Evolutionary conservation across 176 grass and related monocot species (phyloP).

Genomic region (Triticum turgidum): DNA sequence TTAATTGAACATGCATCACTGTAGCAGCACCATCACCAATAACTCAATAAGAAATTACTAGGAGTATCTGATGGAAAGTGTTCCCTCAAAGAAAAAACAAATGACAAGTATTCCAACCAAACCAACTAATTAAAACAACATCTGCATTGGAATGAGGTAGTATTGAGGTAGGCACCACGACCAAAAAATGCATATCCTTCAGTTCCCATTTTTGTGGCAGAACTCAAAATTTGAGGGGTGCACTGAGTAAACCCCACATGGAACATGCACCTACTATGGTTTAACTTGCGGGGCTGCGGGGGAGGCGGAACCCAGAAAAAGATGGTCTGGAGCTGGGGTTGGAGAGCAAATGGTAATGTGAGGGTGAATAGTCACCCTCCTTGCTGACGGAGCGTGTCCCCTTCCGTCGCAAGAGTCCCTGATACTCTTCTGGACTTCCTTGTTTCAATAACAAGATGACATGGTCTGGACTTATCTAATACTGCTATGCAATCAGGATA

Average conservation of each 20-base stretch:
- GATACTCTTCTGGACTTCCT: not conserved
- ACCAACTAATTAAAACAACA: not conserved
- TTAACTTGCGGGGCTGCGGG: not conserved
- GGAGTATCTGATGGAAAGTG: not conserved
- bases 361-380: not conserved
- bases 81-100: not conserved
- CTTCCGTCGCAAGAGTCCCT: not conserved
- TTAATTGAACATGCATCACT: slow-evolving; percentile 11
- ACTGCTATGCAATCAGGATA: not conserved
- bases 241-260: not conserved
- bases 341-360: not conserved
- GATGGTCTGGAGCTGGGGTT: not conserved
- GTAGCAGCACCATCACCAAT: not conserved
- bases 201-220: not conserved
- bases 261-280: not conserved
- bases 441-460: not conserved
- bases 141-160: not conserved
- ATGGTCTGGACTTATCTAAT: not conserved
- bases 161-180: slow-evolving; percentile 6
- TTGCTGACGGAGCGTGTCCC: not conserved
- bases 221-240: not conserved
- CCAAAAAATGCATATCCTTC: not conserved
- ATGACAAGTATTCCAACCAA: not conserved
- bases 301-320: not conserved
- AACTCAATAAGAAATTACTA: not conserved